Conservation (phyloP, 441 rosid genomes). For the Bocquillonia castaneifolia region DNA sequence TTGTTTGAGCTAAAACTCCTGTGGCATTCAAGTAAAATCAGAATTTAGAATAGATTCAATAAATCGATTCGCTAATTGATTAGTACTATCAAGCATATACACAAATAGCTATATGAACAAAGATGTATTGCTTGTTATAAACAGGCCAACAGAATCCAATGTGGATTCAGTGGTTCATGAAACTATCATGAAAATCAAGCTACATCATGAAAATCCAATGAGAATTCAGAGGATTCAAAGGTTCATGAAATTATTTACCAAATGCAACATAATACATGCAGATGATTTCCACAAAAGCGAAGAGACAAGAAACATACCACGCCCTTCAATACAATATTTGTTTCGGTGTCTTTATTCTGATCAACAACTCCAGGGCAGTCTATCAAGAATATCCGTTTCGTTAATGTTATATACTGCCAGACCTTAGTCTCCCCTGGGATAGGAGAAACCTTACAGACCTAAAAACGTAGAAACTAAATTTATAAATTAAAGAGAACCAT, state of each 20-base stretch:
- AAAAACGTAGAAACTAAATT: not conserved
- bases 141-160: no score
- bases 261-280: not conserved
- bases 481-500: not conserved
- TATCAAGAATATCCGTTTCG: conserved; percentile 85
- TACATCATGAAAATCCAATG: no score
- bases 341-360: conserved; percentile 78
- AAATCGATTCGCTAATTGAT: no score
- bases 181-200: no score
- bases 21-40: conserved; percentile 12
- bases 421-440: conserved; percentile 97
- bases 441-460: conserved; percentile 99
- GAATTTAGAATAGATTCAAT: not conserved
- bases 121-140: no score
- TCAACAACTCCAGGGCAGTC: conserved; percentile 98
- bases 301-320: conserved; percentile 52
- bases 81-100: not conserved
- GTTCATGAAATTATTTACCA: no score
- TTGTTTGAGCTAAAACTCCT: conserved; percentile 59
- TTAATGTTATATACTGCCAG: conserved; percentile 90
- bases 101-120: not conserved
- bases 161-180: no score
- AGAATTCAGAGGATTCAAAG: no score
- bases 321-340: conserved; percentile 88
- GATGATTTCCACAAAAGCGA: conserved; percentile 2